Evolutionary conservation across 139 green algal genomes (phyloP), one percentile per base, ranked within the genome.

Genomic region (Chlorella sp.): DNA sequence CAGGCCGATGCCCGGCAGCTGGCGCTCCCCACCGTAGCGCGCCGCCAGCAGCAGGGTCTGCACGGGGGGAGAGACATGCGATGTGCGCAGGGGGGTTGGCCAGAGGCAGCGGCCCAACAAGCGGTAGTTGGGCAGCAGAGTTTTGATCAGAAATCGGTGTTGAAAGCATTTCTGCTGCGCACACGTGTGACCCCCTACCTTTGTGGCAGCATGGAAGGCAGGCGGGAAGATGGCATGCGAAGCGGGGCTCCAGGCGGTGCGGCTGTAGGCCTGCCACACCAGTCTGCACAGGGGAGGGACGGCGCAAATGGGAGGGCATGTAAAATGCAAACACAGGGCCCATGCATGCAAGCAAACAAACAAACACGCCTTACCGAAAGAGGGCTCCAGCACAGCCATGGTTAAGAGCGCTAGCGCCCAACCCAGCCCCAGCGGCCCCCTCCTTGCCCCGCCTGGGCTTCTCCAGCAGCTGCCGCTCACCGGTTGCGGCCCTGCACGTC

Each of bases 211-310:
- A 11, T 28, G 38, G 40, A 74, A 83, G 60, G 36, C 41, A 11
- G 77, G 77, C 28, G 40, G 60, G 77, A 83, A 83, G 28, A 30
- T 8, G 5, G 14, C 2, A 30, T 83, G 77, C 20, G 77, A 19
- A 1, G 43, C 30, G 3, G 13, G 20, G 77, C 77, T 83, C 77
- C 77, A 83, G 5, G 26, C 13, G 14, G 28, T 40, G 1, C 77
- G 77, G 77, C 58, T 44, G 60, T 68, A 83, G 28, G 77, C 60
- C 28, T 58, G 38, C 77, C 77, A 83, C 40, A 83, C 22, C 60
- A 74, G 58, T 41, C 77, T 83, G 76, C 22, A 28, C 30, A 41
- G 65, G 38, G 8, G 22, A 36, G 40, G 38, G 69, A 40, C 0
- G 38, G 32, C 38, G 69, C 2, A 17, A 20, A 73, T 16, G 65